Conservation (phyloP, 1,139 yeast species). For the Geotrichum aggregatum region DNA sequence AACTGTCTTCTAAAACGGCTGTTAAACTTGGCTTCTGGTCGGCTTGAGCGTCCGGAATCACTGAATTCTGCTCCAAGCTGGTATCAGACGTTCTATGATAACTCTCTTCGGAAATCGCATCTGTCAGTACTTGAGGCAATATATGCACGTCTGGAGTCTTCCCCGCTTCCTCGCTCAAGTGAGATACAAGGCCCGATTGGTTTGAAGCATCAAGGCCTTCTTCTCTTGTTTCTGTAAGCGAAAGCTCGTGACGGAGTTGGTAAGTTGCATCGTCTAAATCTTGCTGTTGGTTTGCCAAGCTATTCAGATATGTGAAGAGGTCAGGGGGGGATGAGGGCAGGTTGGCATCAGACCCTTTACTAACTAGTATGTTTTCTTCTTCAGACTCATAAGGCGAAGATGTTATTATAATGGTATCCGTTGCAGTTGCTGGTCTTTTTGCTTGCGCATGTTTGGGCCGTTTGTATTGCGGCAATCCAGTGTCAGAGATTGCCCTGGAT, state of each 20-base stretch:
- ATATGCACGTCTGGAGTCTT: no score
- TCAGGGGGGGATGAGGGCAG: no score
- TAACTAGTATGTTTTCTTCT: background rate
- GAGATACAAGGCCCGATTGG: background rate
- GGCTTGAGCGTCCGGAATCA: no score
- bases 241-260: background rate
- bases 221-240: background rate
- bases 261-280: conserved; percentile 3
- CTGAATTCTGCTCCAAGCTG: no score
- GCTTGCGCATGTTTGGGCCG: background rate
- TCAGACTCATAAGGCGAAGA: background rate
- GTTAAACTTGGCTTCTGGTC: no score
- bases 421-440: conserved; percentile 10
- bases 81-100: no score
- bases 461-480: background rate
- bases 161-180: no score
- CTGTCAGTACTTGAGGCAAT: no score
- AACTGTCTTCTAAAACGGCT: no score
- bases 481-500: background rate
- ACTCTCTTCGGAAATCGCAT: no score
- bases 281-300: background rate
- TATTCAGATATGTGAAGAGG: no score
- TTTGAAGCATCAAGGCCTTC: background rate
- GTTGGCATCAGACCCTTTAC: background rate
- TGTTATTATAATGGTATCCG: conserved; percentile 3